phyloP scores from a whole-genome alignment of 1,139 yeast species.

The Suhomyces bolitotheri region DNA sequence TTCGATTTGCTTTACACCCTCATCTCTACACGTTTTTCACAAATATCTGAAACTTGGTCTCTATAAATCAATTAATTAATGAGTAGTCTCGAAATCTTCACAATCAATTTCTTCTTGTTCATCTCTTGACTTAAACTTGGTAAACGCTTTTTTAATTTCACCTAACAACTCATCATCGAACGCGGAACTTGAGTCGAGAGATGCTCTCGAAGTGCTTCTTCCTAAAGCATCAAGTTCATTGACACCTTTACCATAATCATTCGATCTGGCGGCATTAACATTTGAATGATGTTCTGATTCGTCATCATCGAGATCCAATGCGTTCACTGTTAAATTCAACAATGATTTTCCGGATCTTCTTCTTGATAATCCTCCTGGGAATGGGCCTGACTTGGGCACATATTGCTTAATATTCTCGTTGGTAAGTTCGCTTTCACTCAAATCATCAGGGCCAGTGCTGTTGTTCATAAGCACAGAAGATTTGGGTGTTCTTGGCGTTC shows the following conservation, averaged over 20 bases:
- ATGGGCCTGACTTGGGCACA: slow-evolving; percentile 50
- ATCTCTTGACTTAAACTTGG: slow-evolving; percentile 41
- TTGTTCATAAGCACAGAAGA: slow-evolving; percentile 31
- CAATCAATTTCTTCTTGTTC: slow-evolving; percentile 45
- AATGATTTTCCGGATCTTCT: slow-evolving; percentile 73
- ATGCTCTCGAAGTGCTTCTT: slow-evolving; percentile 36
- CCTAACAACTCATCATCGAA: slow-evolving; percentile 44
- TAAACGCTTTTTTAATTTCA: slow-evolving; percentile 57
- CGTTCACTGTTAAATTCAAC: slow-evolving; percentile 63
- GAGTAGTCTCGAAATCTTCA: slow-evolving; percentile 66
- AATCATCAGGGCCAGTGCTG: slow-evolving; percentile 14
- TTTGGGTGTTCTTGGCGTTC: slow-evolving; percentile 40
- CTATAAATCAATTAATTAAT: too few species aligned
- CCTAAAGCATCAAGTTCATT: slow-evolving; percentile 28
- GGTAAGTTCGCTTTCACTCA: slow-evolving; percentile 26
- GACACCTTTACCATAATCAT: slow-evolving; percentile 20
- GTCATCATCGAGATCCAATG: slow-evolving; percentile 66
- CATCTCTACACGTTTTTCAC: too few species aligned
- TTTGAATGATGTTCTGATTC: slow-evolving; percentile 37
- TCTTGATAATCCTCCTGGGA: slow-evolving; percentile 57
- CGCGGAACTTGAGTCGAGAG: slow-evolving; percentile 34
- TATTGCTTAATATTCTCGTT: slow-evolving; percentile 38
- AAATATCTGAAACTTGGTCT: too few species aligned
- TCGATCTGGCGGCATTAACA: slow-evolving; percentile 19
- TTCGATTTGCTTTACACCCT: too few species aligned